Percentiles rank a stretch among this genome's conserved stretches.
phyloP scores from a whole-genome alignment of 768 basidiomycete genomes.

The Lyophyllum shimeji region DNA sequence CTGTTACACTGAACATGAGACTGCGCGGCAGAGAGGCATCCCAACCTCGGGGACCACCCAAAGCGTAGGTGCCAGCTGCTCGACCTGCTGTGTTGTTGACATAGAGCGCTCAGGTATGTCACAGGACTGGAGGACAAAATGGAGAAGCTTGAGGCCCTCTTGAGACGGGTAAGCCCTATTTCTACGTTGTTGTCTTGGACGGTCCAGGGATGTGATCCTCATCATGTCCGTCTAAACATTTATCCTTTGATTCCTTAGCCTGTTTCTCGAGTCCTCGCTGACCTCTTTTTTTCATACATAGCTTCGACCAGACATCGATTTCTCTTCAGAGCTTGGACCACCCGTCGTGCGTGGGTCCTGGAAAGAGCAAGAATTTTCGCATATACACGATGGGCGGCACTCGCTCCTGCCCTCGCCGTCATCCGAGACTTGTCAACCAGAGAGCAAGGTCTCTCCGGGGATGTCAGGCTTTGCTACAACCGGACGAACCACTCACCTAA shows the following conservation, averaged over 20 bases:
- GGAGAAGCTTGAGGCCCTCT: constrained; percentile 53
- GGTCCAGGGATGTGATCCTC: background rate
- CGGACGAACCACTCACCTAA: constrained; percentile 29
- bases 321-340: constrained; percentile 62
- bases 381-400: background rate
- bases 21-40: constrained; percentile 50
- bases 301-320: constrained; percentile 64
- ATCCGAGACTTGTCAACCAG: background rate
- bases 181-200: background rate
- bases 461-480: background rate
- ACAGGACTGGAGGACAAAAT: constrained; percentile 58
- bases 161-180: constrained; percentile 44
- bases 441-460: background rate
- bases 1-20: background rate
- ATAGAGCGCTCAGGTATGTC: constrained; percentile 43
- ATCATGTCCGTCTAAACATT: background rate
- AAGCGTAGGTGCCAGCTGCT: constrained; percentile 47
- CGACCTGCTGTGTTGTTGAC: background rate
- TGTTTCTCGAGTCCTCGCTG: background rate
- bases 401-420: background rate
- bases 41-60: constrained; percentile 65
- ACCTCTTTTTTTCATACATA: constrained; percentile 21
- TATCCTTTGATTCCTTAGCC: background rate
- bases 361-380: constrained; percentile 33
- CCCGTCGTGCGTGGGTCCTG: constrained; percentile 64